Conservation (phyloP, 345 rosid genomes). For the Punica granatum region DNA sequence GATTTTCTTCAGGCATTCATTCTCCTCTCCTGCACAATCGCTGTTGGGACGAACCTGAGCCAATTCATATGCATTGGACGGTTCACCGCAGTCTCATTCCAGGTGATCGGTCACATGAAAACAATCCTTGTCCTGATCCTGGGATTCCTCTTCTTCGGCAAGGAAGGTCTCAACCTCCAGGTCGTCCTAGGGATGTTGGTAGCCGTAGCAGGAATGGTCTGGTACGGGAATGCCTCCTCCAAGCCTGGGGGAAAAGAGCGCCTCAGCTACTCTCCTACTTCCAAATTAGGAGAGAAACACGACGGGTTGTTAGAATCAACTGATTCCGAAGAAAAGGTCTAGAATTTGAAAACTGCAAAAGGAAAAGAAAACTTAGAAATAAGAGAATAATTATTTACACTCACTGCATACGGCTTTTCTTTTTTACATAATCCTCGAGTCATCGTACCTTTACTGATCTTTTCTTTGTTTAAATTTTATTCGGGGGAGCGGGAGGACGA, state of each 20-base stretch:
- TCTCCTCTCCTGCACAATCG: conserved; percentile 75
- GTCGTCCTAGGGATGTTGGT: conserved; percentile 83
- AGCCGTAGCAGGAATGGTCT: conserved; percentile 84
- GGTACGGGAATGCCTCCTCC: conserved; percentile 95
- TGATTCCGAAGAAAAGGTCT: conserved; percentile 60
- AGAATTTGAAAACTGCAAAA: conserved; percentile 13
- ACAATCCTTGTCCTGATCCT: conserved; percentile 80
- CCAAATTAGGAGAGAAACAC: conserved; percentile 41
- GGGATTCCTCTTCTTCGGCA: conserved; percentile 88
- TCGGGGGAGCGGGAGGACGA: background rate
- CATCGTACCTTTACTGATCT: background rate
- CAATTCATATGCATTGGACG: conserved; percentile 98
- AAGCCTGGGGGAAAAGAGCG: conserved; percentile 96
- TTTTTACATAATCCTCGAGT: background rate
- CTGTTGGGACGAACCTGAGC: conserved; percentile 97
- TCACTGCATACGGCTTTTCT: background rate
- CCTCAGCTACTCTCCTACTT: conserved; percentile 30
- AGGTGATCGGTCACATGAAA: conserved; percentile 99
- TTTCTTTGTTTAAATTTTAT: background rate
- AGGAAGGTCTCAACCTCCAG: conserved; percentile 84
- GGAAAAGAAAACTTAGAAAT: background rate
- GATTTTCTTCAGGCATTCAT: conserved; percentile 59
- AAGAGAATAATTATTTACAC: background rate
- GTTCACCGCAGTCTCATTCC: conserved; percentile 93
- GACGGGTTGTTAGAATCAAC: conserved; percentile 36